phyloP scores from a whole-genome alignment of 495 filamentous ascomycete species.

The Melanomma pulvis-pyrius region DNA sequence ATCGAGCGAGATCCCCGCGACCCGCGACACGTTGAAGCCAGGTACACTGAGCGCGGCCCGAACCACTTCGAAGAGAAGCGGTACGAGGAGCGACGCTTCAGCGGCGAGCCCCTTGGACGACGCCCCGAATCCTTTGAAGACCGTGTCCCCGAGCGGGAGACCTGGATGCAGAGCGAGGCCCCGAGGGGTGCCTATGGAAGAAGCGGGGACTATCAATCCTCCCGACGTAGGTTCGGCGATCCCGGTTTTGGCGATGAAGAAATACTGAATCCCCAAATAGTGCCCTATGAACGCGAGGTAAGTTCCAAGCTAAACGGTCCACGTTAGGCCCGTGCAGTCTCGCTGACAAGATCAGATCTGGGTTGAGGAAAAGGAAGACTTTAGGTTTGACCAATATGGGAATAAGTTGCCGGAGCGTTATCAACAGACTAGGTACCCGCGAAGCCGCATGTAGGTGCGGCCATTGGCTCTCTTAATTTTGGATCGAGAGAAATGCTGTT shows the following conservation, averaged over 20 bases:
- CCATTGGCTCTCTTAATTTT: not conserved
- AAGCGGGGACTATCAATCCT: slow-evolving; percentile 26
- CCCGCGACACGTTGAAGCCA: slow-evolving; percentile 30
- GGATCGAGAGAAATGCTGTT: not conserved
- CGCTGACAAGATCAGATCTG: slow-evolving; percentile 12
- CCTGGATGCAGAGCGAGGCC: slow-evolving; percentile 22
- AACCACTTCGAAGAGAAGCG: slow-evolving; percentile 24
- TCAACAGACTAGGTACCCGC: slow-evolving; percentile 5
- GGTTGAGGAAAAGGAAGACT: slow-evolving; percentile 29
- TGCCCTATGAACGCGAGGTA: slow-evolving; percentile 21
- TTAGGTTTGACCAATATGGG: slow-evolving; percentile 18
- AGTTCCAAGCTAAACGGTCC: not conserved
- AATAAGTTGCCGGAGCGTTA: slow-evolving; percentile 14
- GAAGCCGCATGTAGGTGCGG: slow-evolving; percentile 11
- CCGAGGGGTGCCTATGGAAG: slow-evolving; percentile 9
- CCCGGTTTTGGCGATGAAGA: slow-evolving; percentile 29
- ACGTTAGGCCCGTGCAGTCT: not conserved
- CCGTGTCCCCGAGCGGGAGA: slow-evolving; percentile 27
- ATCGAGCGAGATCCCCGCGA: slow-evolving; percentile 26
- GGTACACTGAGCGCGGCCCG: slow-evolving; percentile 22
- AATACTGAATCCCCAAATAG: slow-evolving; percentile 27
- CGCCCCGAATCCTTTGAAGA: slow-evolving; percentile 27
- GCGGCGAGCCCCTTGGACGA: slow-evolving; percentile 5
- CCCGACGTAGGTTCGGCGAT: slow-evolving; percentile 15
- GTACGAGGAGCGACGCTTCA: slow-evolving; percentile 28